Percentiles rank a stretch among this genome's conserved stretches.
Conservation (phyloP, 2,329 filamentous ascomycete species). For the Furcasterigmium furcatum region DNA sequence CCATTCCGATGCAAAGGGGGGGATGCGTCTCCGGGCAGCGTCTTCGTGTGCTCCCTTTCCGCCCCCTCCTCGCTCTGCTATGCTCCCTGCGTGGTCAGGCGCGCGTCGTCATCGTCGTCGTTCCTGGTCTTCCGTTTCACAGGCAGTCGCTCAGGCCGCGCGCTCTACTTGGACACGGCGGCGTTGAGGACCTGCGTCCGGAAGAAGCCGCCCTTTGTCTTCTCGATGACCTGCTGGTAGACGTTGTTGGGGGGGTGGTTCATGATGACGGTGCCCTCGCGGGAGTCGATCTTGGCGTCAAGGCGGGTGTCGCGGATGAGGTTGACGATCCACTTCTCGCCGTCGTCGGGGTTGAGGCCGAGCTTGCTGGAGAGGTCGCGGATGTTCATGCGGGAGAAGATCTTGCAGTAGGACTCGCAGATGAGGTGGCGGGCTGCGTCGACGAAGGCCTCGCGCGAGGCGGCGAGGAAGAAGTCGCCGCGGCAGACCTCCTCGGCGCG, state of each 20-base stretch:
- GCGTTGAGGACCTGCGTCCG: slow-evolving; percentile 87
- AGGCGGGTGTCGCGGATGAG: slow-evolving; percentile 95
- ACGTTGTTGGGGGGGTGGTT: slow-evolving; percentile 98
- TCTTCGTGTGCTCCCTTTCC: neutral
- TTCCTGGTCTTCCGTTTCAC: too few relatives aligned
- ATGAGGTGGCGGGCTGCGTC: slow-evolving; percentile 94
- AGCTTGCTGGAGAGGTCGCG: slow-evolving; percentile 91
- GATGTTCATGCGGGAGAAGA: slow-evolving; percentile 97
- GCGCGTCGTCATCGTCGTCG: too few relatives aligned
- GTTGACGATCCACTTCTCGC: slow-evolving; percentile 99
- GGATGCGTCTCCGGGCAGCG: too few relatives aligned
- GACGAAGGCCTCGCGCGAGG: slow-evolving; percentile 82
- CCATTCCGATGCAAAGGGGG: neutral
- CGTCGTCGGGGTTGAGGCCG: slow-evolving; percentile 87
- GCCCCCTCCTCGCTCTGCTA: neutral
- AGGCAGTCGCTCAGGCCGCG: too few relatives aligned
- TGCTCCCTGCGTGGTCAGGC: too few relatives aligned
- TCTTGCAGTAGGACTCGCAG: slow-evolving; percentile 99
- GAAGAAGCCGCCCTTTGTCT: slow-evolving; percentile 99
- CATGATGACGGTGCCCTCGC: slow-evolving; percentile 98
- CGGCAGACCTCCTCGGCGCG: slow-evolving; percentile 89
- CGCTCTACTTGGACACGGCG: slow-evolving; percentile 56
- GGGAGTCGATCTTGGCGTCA: slow-evolving; percentile 98
- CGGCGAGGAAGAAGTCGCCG: slow-evolving; percentile 91
- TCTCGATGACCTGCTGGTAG: slow-evolving; percentile 98